Conservation (phyloP, 2,329 filamentous ascomycete species). For the Fusarium abutilonis region DNA sequence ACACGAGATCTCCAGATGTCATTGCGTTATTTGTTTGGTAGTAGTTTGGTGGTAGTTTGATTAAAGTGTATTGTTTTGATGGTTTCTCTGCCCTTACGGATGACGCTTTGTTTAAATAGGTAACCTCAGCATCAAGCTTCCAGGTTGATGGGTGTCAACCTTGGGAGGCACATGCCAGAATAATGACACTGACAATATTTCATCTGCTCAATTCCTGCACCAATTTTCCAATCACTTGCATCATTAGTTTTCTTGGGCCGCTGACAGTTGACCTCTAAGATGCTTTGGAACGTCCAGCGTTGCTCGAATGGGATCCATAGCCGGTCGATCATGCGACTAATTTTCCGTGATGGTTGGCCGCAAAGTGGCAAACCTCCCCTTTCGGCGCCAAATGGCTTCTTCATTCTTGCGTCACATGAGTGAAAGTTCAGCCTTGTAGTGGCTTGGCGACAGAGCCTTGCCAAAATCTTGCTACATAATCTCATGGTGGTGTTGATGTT, state of each 20-base stretch:
- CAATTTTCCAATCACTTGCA: constrained; percentile 18
- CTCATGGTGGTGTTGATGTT: constrained; percentile 6
- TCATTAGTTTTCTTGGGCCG: constrained; percentile 9
- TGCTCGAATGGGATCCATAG: constrained; percentile 24
- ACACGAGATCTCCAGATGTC: constrained; percentile 42
- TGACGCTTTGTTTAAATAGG: constrained; percentile 21
- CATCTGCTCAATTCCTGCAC: constrained; percentile 8
- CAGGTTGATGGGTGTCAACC: constrained; percentile 13
- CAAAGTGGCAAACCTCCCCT: constrained; percentile 34
- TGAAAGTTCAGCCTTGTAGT: constrained; percentile 24
- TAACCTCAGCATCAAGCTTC: neutral
- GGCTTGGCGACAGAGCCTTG: constrained; percentile 23
- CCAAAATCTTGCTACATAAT: constrained; percentile 13
- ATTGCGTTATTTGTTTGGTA: constrained; percentile 25
- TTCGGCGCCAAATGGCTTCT: constrained; percentile 6
- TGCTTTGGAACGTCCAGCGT: constrained; percentile 5
- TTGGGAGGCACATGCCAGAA: constrained; percentile 8
- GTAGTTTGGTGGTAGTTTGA: neutral
- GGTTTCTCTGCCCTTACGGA: neutral
- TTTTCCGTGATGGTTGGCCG: constrained; percentile 24
- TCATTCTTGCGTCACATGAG: constrained; percentile 32
- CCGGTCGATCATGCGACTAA: constrained; percentile 38
- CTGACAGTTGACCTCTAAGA: constrained; percentile 19
- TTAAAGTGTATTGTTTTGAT: neutral
- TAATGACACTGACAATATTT: constrained; percentile 28